phyloP scores from a whole-genome alignment of 768 basidiomycete genomes.

The Leccinellum albellum region DNA sequence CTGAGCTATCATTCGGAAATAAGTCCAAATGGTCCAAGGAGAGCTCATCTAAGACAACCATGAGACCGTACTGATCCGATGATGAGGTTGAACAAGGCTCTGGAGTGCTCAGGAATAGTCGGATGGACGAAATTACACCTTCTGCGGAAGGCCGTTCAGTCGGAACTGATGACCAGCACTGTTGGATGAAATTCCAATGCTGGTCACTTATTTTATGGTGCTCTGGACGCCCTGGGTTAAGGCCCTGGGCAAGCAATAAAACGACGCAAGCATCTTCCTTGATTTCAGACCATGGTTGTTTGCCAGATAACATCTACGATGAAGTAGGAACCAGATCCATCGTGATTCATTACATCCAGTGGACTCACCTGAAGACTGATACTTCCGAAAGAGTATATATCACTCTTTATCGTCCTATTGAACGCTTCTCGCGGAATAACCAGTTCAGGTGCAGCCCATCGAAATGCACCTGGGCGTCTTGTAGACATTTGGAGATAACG shows the following conservation, averaged over 20 bases:
- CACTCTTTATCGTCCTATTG: background rate
- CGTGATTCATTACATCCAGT: fast-evolving
- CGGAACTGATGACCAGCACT: background rate
- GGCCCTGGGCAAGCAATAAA: background rate
- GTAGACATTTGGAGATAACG: background rate
- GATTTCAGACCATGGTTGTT: background rate
- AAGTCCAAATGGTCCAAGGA: background rate
- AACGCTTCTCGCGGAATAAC: background rate
- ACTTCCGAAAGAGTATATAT: background rate
- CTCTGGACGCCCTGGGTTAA: background rate
- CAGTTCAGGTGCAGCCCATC: background rate
- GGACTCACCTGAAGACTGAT: background rate
- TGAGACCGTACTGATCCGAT: background rate
- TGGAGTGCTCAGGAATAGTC: background rate
- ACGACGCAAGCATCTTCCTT: background rate
- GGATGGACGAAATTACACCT: background rate
- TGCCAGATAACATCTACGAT: background rate
- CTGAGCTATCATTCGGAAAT: background rate
- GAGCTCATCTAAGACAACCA: background rate
- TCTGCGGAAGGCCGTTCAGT: background rate
- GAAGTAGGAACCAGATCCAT: background rate
- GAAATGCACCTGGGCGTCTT: background rate
- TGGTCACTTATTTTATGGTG: background rate
- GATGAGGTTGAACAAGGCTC: background rate
- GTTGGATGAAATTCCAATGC: background rate